Percentiles rank a stretch among this genome's conserved stretches.
Conservation (phyloP, 208 protist species). For the Entamoeba invadens region DNA sequence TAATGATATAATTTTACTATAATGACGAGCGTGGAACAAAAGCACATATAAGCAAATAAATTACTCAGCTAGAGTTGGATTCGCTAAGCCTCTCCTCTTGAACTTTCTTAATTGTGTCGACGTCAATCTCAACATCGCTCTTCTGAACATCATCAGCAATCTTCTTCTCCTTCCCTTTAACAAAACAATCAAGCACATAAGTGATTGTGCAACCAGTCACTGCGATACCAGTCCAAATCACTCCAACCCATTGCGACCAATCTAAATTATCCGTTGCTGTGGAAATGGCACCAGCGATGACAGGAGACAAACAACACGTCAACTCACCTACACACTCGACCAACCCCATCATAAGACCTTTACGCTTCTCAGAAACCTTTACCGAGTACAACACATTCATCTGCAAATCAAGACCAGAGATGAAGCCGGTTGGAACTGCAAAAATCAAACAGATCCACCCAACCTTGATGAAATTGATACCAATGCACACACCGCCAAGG, state of each 20-base stretch:
- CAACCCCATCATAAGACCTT: not conserved
- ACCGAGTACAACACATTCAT: not conserved
- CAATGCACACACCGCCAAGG: not conserved
- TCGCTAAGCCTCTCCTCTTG: too few relatives aligned
- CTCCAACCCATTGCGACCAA: not conserved
- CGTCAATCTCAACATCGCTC: not conserved
- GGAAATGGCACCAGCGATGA: not conserved
- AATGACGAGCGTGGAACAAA: too few relatives aligned
- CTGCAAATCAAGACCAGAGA: not conserved
- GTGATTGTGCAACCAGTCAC: not conserved
- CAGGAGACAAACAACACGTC: not conserved
- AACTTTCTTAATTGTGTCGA: not conserved
- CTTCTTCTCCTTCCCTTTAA: not conserved
- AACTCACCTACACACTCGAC: not conserved
- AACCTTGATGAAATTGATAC: not conserved
- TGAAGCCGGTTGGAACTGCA: not conserved
- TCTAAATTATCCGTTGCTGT: not conserved
- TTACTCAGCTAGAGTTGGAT: too few relatives aligned
- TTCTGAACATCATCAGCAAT: not conserved
- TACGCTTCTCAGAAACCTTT: not conserved
- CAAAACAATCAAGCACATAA: not conserved
- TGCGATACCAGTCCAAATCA: not conserved
- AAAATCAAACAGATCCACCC: not conserved
- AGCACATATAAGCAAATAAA: too few relatives aligned
- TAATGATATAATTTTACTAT: too few relatives aligned